Evolutionary conservation across 2,329 filamentous ascomycete species (phyloP).

Genomic region (Fusarium longipes): DNA sequence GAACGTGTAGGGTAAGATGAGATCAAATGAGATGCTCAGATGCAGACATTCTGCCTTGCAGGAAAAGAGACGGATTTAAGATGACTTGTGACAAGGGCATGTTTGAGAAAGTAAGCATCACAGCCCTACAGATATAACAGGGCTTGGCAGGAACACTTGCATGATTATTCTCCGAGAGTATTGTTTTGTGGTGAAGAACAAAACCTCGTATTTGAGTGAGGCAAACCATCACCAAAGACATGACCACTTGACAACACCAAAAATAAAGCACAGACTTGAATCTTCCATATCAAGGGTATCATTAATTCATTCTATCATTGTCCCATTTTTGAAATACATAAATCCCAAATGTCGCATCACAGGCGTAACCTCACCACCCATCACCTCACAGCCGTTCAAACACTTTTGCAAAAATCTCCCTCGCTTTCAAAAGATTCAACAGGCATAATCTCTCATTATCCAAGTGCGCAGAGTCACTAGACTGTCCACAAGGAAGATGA

Average conservation of each 20-base stretch:
- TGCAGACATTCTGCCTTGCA: not conserved
- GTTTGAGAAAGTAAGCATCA: not conserved
- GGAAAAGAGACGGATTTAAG: not conserved
- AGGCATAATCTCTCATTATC: conserved; percentile 94
- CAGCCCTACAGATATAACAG: not conserved
- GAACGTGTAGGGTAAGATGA: not conserved
- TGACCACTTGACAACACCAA: not conserved
- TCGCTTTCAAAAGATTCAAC: conserved; percentile 87
- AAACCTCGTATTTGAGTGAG: not conserved
- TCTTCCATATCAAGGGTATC: conserved; percentile 26
- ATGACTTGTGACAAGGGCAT: too few species aligned
- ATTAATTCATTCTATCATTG: conserved; percentile 12
- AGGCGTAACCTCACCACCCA: not conserved
- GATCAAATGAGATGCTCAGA: not conserved
- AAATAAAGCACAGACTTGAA: not conserved
- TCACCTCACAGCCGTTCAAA: conserved; percentile 72
- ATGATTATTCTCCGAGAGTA: not conserved
- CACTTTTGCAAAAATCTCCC: conserved; percentile 89
- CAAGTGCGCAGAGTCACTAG: conserved; percentile 92
- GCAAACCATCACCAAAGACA: too few species aligned
- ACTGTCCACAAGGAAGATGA: conserved; percentile 93
- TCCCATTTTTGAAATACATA: conserved; percentile 8
- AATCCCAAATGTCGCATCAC: conserved; percentile 11
- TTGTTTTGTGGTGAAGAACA: not conserved
- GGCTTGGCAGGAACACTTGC: conserved; percentile 5